Evolutionary conservation across 768 basidiomycete species (phyloP), one percentile per base, ranked within the genome.

Genomic region (Inosperma sp.): DNA sequence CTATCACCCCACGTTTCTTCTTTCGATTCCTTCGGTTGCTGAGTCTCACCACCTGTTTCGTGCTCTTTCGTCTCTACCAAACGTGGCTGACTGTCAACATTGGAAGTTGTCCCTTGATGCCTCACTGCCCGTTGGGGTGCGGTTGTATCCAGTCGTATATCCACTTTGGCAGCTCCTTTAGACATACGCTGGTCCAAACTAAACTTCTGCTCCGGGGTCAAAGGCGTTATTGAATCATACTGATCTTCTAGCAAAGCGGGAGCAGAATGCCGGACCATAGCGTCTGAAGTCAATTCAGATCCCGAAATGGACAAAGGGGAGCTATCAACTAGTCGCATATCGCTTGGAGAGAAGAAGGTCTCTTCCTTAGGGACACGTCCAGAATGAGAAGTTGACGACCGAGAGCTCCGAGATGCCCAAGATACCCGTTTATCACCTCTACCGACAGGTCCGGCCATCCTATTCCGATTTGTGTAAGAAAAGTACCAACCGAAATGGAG

Each of bases 391-490:
- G 56, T 46, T 23, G 64, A 54, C 1, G 67, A 60, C 12, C 56
- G 58, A 13, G 65, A 65, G 3, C 66, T 64, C 12, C 66, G 63
- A 12, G 76, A 68, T 5, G 82, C 78, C 86, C 86, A 88, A 7
- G 78, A 68, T 4, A 87, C 69, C 10, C 63, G 67, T 12, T 72
- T 69, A 48, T 80, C 77, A 4, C 75, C 75, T 26, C 66, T 74
- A 8, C 72, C 68, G 29, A 92, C 76, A 7, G 81, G 78, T 5
- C 87, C 80, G 7, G 74, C 67, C 90, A 93, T 92, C 61, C 88
- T 88, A 59, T 31, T 1, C 9, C 23, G 36, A 13, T 39, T 40
- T 43, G 17, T 47, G 35, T n/a, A n/a, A n/a, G n/a, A 27, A 62
- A 33, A 37, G 8, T 30, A 34, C 5, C 51, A 48, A 19, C 48